phyloP scores from a whole-genome alignment of 345 rosid species.

The Brassica rapa region DNA sequence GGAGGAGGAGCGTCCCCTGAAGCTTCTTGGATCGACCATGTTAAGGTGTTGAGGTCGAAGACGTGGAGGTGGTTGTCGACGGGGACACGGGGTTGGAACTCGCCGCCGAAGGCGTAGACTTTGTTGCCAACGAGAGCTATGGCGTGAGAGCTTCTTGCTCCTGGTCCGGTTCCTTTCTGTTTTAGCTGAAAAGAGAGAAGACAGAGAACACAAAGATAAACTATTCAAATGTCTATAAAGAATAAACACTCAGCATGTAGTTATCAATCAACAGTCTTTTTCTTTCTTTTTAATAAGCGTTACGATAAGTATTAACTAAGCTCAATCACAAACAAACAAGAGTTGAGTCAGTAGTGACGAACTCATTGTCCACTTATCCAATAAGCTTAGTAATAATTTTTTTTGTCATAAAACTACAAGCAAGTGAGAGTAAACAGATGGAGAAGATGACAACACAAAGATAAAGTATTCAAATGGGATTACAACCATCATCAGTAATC shows the following conservation, averaged over 20 bases:
- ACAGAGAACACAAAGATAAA: conserved; percentile 1
- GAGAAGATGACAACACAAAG: neutral
- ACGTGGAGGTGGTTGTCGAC: conserved; percentile 79
- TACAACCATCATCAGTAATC: neutral
- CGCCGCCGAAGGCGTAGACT: conserved; percentile 83
- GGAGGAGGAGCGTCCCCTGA: conserved; percentile 82
- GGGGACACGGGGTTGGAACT: conserved; percentile 78
- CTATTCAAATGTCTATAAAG: neutral
- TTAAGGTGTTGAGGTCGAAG: conserved; percentile 57
- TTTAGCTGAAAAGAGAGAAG: conserved; percentile 50
- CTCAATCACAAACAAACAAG: conserved; percentile 13
- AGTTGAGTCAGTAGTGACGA: conserved; percentile 9
- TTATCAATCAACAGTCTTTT: neutral
- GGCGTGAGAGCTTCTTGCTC: conserved; percentile 94
- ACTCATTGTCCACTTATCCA: neutral
- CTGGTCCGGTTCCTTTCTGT: conserved; percentile 77
- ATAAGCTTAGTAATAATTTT: neutral
- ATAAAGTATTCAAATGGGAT: neutral
- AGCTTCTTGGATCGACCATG: conserved; percentile 64
- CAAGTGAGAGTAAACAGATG: neutral
- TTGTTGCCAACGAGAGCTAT: conserved; percentile 62
- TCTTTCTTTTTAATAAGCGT: neutral
- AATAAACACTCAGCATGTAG: neutral
- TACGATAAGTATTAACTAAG: neutral
- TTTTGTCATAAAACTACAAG: neutral